Evolutionary conservation across 768 basidiomycete species (phyloP), one percentile per base, ranked within the genome.

Genomic region (Terana coerulea): DNA sequence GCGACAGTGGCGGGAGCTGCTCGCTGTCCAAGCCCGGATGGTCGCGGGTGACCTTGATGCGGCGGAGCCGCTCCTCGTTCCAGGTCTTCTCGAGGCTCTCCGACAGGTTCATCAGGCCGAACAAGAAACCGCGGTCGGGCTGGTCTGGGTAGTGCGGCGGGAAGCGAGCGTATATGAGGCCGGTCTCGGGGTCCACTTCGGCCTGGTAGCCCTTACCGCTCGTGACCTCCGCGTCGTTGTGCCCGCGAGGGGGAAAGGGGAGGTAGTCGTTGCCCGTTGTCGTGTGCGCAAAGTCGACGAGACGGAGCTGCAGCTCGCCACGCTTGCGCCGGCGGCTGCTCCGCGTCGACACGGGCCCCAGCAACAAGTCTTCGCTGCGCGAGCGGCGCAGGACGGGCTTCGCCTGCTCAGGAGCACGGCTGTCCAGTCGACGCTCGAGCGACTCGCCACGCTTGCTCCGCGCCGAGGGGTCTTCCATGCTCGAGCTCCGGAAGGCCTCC

Each of bases 221-320:
- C 51, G 74, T 74, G 40, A 75, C 71, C 58, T 83, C 79, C 53
- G 72, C 66, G 26, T 66, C 60, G 30, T 67, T 69, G 52, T 72
- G 74, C 30, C 72, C 66, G 19, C 74, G 67, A 3, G 76, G 69
- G 1, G 84, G 79, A 63, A 79, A 78, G 10, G 85, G 78, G 36
- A 89, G 68, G 81, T 91, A 98, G 68, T 99, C 97, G 21, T 78
- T 77, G 11, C 97, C 97, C 1, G 95, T 98, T 8, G 94, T 98
- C 46, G 97, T 98, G 64, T 98, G 95, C 11, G 95, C 97, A 70
- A 99, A 99, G 69, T 99, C 97, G 49, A 99, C 97, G 46, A 99
- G 84, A 30, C 95, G 91, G 55, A 99, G 89, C 64, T 91, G 92
- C 53, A 98, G 81, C 65, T 97, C 95, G 28, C 97, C 97, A 21